phyloP scores from a whole-genome alignment of 139 green algal genomes.

The Mesotaenium endlicherianum region DNA sequence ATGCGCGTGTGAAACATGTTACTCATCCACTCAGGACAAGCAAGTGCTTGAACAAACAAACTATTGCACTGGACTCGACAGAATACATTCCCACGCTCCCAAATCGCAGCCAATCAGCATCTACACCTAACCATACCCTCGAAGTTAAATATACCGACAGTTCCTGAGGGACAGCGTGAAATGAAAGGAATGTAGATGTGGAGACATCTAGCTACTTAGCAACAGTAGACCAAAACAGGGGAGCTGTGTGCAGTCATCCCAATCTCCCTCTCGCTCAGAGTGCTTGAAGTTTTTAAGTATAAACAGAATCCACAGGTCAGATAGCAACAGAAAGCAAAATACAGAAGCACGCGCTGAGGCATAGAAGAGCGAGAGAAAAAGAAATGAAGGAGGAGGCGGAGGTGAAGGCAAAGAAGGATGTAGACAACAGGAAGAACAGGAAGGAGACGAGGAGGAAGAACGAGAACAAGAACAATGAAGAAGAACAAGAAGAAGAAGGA shows the following conservation, averaged over 20 bases:
- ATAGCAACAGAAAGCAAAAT: background rate
- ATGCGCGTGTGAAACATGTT: background rate
- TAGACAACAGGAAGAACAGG: background rate
- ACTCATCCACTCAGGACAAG: too few species aligned
- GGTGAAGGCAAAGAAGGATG: background rate
- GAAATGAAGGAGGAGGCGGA: background rate
- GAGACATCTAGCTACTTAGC: too few species aligned
- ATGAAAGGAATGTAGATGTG: too few species aligned
- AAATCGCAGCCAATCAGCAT: too few species aligned
- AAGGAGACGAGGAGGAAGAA: background rate
- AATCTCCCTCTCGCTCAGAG: background rate
- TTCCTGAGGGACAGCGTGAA: too few species aligned
- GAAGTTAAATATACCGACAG: too few species aligned
- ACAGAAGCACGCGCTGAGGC: background rate
- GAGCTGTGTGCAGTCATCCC: background rate
- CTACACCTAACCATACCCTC: background rate
- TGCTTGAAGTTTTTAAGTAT: background rate
- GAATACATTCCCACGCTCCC: too few species aligned
- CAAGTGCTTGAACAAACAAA: too few species aligned
- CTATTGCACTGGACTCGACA: too few species aligned
- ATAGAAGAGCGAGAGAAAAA: background rate
- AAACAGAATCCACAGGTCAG: background rate
- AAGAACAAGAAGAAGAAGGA: background rate
- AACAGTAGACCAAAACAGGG: too few species aligned
- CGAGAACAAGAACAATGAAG: background rate